Evolutionary conservation across 768 basidiomycete genomes (phyloP).

Genomic region (Flagelloscypha sp.): DNA sequence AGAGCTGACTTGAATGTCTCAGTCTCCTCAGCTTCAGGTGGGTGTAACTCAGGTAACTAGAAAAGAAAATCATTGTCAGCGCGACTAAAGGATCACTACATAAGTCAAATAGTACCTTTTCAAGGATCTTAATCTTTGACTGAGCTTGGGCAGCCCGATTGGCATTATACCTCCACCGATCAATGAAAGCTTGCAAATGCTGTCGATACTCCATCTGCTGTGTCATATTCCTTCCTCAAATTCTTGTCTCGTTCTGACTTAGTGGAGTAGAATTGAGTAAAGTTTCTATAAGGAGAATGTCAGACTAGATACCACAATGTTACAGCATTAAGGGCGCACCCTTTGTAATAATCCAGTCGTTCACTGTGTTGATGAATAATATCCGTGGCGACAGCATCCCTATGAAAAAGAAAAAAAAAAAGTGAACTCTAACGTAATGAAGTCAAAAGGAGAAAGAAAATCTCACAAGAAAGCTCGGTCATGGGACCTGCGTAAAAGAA

Average conservation of each 20-base stretch:
- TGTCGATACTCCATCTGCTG: slow-evolving; percentile 93
- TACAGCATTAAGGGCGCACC: slow-evolving; percentile 32
- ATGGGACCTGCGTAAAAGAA: slow-evolving; percentile 59
- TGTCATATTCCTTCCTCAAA: slow-evolving; percentile 89
- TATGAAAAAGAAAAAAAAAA: slow-evolving; percentile 16
- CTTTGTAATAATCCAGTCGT: slow-evolving; percentile 95
- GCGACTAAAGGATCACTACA: neutral
- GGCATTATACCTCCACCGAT: slow-evolving; percentile 96
- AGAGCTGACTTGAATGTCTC: slow-evolving; percentile 76
- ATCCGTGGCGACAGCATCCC: slow-evolving; percentile 94
- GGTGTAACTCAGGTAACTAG: slow-evolving; percentile 88
- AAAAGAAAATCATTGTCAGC: slow-evolving; percentile 1
- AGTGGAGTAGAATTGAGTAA: slow-evolving; percentile 97
- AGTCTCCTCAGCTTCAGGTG: slow-evolving; percentile 86
- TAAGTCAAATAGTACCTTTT: slow-evolving; percentile 44
- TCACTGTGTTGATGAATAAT: slow-evolving; percentile 95
- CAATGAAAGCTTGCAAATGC: slow-evolving; percentile 96
- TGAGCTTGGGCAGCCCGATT: slow-evolving; percentile 91
- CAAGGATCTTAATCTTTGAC: slow-evolving; percentile 60
- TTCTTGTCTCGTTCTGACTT: slow-evolving; percentile 92
- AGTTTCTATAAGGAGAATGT: slow-evolving; percentile 52
- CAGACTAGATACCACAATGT: neutral
- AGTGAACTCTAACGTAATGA: neutral
- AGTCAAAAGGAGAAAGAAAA: neutral
- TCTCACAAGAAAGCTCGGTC: slow-evolving; percentile 90